Percentiles rank a stretch among this genome's conserved stretches.
phyloP scores from a whole-genome alignment of 306 rosid genomes.

The Vicia faba region DNA sequence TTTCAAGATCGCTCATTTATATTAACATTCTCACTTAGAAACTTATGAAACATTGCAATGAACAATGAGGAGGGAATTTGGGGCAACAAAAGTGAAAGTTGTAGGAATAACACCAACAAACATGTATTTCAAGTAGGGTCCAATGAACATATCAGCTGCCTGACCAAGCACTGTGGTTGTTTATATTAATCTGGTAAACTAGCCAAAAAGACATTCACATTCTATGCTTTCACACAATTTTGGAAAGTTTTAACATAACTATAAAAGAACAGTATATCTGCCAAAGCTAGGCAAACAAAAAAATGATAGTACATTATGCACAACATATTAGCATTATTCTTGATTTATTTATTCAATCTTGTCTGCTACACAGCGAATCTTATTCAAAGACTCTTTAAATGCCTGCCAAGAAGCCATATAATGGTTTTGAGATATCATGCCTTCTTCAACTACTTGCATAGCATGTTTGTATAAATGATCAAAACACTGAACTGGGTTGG shows the following conservation, averaged over 20 bases:
- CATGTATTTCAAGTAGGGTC: not conserved
- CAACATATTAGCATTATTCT: conserved; percentile 37
- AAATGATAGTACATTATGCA: conserved; percentile 19
- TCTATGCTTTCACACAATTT: conserved; percentile 17
- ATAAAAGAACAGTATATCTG: not conserved
- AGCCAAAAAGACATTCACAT: not conserved
- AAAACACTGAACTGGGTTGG: conserved; percentile 90
- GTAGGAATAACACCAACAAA: not conserved
- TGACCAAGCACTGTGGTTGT: not conserved
- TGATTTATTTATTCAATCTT: conserved; percentile 50
- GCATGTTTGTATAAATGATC: conserved; percentile 92
- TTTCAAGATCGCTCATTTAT: too few relatives aligned
- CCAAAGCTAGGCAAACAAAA: not conserved
- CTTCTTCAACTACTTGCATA: conserved; percentile 90
- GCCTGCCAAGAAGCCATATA: conserved; percentile 89
- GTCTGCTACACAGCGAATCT: conserved; percentile 76
- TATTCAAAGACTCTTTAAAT: conserved; percentile 83
- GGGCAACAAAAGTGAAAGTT: not conserved
- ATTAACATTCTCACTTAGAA: not conserved
- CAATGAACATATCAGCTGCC: not conserved
- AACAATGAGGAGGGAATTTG: not conserved
- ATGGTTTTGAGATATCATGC: conserved; percentile 84
- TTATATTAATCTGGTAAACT: not conserved
- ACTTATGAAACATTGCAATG: not conserved
- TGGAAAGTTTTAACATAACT: not conserved